Evolutionary conservation across 345 rosid species (phyloP).

Genomic region (Camelina sativa): DNA sequence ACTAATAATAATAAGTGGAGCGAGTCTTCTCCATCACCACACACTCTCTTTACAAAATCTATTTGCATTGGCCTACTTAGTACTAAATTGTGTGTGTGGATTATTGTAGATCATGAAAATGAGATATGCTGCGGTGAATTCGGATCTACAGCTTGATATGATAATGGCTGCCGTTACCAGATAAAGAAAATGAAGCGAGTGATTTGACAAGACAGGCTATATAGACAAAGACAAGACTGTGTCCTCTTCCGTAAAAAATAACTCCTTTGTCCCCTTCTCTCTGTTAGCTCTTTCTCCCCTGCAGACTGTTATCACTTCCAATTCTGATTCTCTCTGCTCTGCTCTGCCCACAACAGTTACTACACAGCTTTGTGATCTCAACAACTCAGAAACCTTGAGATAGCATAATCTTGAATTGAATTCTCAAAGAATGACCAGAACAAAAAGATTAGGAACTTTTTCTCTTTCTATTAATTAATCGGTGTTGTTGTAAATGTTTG

Average conservation of each 20-base stretch:
- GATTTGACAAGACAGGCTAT: slow-evolving; percentile 39
- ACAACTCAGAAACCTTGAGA: slow-evolving; percentile 17
- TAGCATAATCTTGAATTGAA: not conserved
- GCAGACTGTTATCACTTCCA: slow-evolving; percentile 35
- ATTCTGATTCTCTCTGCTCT: slow-evolving; percentile 37
- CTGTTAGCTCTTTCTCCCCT: slow-evolving; percentile 37
- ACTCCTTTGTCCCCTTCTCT: slow-evolving; percentile 38
- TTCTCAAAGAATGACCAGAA: not conserved
- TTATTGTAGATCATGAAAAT: slow-evolving; percentile 24
- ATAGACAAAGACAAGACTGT: slow-evolving; percentile 39
- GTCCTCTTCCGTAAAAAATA: slow-evolving; percentile 15
- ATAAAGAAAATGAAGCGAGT: slow-evolving; percentile 32
- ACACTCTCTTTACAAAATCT: not conserved
- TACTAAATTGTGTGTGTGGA: slow-evolving; percentile 4
- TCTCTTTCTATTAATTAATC: slow-evolving; percentile 34
- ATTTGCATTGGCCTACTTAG: slow-evolving; percentile 23
- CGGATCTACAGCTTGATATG: slow-evolving; percentile 34
- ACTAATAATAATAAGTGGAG: not conserved
- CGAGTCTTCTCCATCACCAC: slow-evolving; percentile 37
- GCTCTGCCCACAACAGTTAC: slow-evolving; percentile 34
- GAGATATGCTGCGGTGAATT: slow-evolving; percentile 36
- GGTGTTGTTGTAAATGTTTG: slow-evolving; percentile 33
- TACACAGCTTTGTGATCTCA: slow-evolving; percentile 6
- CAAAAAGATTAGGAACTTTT: not conserved
- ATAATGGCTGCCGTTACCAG: slow-evolving; percentile 41